phyloP scores from a whole-genome alignment of 441 rosid genomes.

The Hura crepitans region DNA sequence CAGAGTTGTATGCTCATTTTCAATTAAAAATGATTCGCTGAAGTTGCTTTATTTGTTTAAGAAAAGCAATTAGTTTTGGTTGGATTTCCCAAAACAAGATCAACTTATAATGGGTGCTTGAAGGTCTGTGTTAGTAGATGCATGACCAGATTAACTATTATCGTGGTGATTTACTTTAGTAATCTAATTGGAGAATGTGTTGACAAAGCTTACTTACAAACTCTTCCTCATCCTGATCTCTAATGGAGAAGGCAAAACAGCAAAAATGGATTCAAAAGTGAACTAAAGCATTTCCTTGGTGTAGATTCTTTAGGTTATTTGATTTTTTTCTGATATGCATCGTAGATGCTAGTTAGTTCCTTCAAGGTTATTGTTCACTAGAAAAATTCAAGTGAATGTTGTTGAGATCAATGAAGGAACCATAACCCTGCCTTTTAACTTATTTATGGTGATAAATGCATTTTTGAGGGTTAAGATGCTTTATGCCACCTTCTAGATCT shows the following conservation, averaged over 20 bases:
- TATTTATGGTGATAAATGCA: neutral
- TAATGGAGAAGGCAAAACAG: neutral
- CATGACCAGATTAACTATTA: too few species aligned
- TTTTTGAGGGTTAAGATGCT: neutral
- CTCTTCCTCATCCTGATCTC: neutral
- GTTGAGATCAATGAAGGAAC: neutral
- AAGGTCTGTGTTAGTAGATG: neutral
- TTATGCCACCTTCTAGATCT: neutral
- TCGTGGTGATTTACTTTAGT: too few species aligned
- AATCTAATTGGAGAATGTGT: neutral
- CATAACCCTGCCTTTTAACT: neutral
- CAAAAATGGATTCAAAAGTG: neutral
- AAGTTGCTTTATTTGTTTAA: neutral
- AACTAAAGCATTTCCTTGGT: neutral
- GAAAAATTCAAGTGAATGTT: neutral
- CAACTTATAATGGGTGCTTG: neutral
- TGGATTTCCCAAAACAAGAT: neutral
- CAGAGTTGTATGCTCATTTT: constrained; percentile 4
- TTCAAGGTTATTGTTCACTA: neutral
- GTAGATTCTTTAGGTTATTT: neutral
- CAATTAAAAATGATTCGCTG: neutral
- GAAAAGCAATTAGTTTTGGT: neutral
- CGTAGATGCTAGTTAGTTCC: neutral
- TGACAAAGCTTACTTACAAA: neutral
- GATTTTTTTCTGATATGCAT: neutral